Percentiles rank a stretch among this genome's conserved stretches.
phyloP scores from a whole-genome alignment of 805 yeast genomes.

The Candida nanaspora region DNA sequence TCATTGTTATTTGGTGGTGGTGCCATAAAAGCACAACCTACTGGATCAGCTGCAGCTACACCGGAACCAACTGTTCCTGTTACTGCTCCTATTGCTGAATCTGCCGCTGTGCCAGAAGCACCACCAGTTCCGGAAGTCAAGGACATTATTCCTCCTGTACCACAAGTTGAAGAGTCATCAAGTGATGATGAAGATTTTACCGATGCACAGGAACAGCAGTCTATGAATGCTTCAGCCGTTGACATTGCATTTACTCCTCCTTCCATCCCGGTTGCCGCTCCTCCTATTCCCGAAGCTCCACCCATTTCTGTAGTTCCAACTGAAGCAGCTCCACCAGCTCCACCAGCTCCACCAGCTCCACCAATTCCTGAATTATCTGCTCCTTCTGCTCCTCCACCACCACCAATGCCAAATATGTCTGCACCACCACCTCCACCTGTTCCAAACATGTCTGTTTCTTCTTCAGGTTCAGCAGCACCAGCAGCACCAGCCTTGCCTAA shows the following conservation, averaged over 20 bases:
- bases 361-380: slow-evolving; percentile 13
- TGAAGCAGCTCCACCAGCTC: slow-evolving; percentile 13
- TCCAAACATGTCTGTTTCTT: slow-evolving; percentile 22
- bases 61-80: slow-evolving; percentile 12
- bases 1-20: slow-evolving; percentile 52
- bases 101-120: background rate
- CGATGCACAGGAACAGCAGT: background rate
- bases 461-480: slow-evolving; percentile 23
- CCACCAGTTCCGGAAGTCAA: background rate
- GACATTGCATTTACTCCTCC: background rate
- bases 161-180: background rate
- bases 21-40: slow-evolving; percentile 30
- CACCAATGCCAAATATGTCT: slow-evolving; percentile 31
- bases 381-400: slow-evolving; percentile 26
- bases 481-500: slow-evolving; percentile 25
- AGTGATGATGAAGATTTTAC: background rate
- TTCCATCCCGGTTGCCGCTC: slow-evolving; percentile 3
- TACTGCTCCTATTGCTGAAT: background rate
- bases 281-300: slow-evolving; percentile 9
- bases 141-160: background rate
- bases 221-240: background rate
- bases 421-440: slow-evolving; percentile 26
- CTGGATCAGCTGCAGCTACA: slow-evolving; percentile 13
- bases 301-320: slow-evolving; percentile 7
- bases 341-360: slow-evolving; percentile 16